phyloP scores from a whole-genome alignment of 202 grass and related monocot species.

The Eragrostis tef region DNA sequence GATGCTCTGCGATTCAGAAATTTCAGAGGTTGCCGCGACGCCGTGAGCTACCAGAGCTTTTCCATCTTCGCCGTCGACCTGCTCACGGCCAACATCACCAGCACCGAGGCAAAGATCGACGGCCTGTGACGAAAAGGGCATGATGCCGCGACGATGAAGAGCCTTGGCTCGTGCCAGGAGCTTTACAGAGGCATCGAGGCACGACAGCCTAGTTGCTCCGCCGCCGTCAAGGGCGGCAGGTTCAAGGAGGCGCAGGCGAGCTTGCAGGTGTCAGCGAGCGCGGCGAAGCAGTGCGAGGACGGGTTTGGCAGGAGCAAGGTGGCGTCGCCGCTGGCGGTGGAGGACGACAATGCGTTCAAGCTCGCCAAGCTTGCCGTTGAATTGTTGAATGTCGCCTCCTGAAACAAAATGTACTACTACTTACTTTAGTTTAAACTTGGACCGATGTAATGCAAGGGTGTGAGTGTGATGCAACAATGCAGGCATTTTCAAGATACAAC shows the following conservation, averaged over 20 bases:
- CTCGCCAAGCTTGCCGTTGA: background rate
- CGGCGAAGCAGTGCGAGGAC: background rate
- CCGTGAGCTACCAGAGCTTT: background rate
- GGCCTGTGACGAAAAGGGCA: background rate
- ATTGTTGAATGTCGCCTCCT: no score
- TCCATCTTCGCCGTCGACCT: constrained; percentile 17
- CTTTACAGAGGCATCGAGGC: background rate
- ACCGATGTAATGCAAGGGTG: no score
- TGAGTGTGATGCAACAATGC: no score
- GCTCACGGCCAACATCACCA: constrained; percentile 36
- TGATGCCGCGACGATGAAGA: no score
- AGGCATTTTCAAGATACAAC: no score
- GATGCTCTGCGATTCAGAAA: no score
- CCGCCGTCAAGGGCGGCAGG: background rate
- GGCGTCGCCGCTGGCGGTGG: background rate
- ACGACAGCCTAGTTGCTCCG: background rate
- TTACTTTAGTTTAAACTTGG: no score
- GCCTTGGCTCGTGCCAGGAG: background rate
- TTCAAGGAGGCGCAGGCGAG: background rate
- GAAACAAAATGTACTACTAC: no score
- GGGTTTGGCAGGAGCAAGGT: constrained; percentile 4
- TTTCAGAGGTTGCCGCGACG: no score
- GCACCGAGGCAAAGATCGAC: constrained; percentile 34
- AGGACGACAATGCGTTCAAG: background rate
- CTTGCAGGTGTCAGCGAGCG: background rate